phyloP scores from a whole-genome alignment of 78 protist genomes.

The Dictyostelium firmibasis region DNA sequence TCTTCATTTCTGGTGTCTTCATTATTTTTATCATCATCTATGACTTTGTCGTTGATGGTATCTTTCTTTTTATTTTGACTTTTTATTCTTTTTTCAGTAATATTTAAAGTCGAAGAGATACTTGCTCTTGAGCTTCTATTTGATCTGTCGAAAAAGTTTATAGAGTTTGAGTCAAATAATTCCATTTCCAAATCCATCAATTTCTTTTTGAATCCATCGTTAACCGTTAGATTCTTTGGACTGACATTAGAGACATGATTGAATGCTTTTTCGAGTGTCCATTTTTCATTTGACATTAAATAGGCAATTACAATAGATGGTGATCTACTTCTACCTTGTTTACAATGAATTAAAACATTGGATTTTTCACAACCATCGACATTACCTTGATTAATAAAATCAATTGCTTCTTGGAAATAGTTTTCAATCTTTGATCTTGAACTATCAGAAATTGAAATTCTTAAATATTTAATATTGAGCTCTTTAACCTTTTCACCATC shows the following conservation, averaged over 20 bases:
- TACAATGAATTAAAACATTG: conserved; percentile 67
- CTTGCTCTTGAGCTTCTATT: background rate
- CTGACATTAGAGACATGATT: background rate
- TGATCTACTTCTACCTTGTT: conserved; percentile 76
- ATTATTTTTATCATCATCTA: background rate
- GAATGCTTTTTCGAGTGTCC: conserved; percentile 42
- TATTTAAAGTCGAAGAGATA: background rate
- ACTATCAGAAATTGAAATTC: conserved; percentile 66
- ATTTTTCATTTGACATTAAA: conserved; percentile 20
- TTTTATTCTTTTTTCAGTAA: background rate
- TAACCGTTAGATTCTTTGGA: conserved; percentile 8
- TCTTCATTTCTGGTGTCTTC: background rate
- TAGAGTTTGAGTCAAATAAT: conserved; percentile 9
- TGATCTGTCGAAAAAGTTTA: conserved; percentile 14
- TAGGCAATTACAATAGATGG: conserved; percentile 73
- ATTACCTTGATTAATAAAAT: conserved; percentile 25
- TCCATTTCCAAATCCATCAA: conserved; percentile 25
- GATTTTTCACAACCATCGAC: background rate
- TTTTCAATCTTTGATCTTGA: conserved; percentile 50
- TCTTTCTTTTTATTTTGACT: background rate
- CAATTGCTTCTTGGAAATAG: conserved; percentile 22
- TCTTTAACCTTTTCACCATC: background rate
- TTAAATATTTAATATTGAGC: conserved; percentile 20
- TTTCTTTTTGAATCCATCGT: conserved; percentile 67
- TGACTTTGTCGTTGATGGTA: no score